These are phyloP conservation scores for Hemileccinum impolitum DNA, from an alignment of 768 basidiomycete genomes.

Conservation along the genomic window DNA sequence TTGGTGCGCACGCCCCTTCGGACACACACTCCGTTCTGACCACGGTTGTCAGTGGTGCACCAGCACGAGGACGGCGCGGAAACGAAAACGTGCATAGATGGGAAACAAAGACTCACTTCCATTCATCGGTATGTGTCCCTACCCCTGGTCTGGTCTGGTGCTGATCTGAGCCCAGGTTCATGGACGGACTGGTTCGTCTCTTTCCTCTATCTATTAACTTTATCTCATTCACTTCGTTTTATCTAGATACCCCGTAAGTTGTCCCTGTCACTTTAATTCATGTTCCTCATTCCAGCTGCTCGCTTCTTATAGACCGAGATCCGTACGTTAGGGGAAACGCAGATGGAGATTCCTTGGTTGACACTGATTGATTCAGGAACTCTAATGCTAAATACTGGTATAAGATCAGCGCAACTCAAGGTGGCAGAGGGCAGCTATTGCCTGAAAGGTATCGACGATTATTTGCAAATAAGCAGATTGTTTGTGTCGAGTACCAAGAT, in stretches of 20 bases:
- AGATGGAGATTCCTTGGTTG: not conserved
- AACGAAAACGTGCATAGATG: constrained; percentile 68
- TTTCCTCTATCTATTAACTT: constrained; percentile 1
- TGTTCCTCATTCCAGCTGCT: not conserved
- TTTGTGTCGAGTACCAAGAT: constrained; percentile 75
- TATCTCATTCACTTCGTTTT: constrained; percentile 5
- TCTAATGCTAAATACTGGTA: constrained; percentile 51
- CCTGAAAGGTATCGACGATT: constrained; percentile 54
- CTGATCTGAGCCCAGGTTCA: constrained; percentile 44
- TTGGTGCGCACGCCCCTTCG: constrained; percentile 41
- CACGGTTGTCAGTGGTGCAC: constrained; percentile 40
- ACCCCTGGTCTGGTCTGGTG: not conserved
- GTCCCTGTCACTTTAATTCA: not conserved
- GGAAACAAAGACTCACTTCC: constrained; percentile 78
- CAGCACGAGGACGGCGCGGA: constrained; percentile 60
- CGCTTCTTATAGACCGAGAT: constrained; percentile 38
- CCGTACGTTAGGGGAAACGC: constrained; percentile 35
- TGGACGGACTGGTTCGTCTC: constrained; percentile 61
- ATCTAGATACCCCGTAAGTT: constrained; percentile 55
- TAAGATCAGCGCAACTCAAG: constrained; percentile 26
- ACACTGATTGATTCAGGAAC: constrained; percentile 7
- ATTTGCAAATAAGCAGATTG: constrained; percentile 71
- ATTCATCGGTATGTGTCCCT: constrained; percentile 52
- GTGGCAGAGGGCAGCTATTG: constrained; percentile 35
- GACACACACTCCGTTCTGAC: not conserved